Percentiles rank a stretch among this genome's conserved stretches.
These are phyloP conservation scores for Fusarium hainanense DNA, from an alignment of 2,329 filamentous ascomycete species.

Conservation along the genomic window DNA sequence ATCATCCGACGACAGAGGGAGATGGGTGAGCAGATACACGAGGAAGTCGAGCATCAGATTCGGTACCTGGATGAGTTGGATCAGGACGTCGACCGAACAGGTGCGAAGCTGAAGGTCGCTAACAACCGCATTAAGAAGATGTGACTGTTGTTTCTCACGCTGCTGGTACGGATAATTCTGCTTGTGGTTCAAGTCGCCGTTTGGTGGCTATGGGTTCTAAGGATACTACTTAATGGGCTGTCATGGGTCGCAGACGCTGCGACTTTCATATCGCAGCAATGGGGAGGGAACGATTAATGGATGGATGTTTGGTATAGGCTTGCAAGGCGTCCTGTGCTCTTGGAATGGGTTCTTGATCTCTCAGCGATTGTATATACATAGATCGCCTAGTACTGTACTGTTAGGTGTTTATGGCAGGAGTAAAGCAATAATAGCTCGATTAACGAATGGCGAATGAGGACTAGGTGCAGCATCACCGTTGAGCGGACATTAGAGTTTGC, in stretches of 20 bases:
- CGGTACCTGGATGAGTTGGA: conserved; percentile 75
- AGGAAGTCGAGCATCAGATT: conserved; percentile 78
- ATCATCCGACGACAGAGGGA: conserved; percentile 79
- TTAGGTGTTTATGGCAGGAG: not conserved
- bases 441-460: not conserved
- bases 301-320: conserved; percentile 2
- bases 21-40: conserved; percentile 80
- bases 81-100: conserved; percentile 72
- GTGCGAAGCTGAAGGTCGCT: conserved; percentile 77
- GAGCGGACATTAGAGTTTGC: conserved; percentile 5
- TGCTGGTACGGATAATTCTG: conserved; percentile 46
- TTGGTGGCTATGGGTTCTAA: conserved; percentile 49
- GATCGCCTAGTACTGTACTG: not conserved
- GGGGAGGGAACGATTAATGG: conserved; percentile 14
- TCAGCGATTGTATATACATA: conserved; percentile 3
- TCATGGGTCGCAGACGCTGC: conserved; percentile 47
- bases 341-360: conserved; percentile 18
- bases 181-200: conserved; percentile 46
- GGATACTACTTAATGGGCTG: conserved; percentile 37
- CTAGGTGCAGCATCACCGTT: conserved; percentile 31
- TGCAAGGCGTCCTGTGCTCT: conserved; percentile 36
- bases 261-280: conserved; percentile 42
- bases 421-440: conserved; percentile 9
- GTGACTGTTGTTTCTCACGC: conserved; percentile 51
- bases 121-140: conserved; percentile 78